Evolutionary conservation across 441 rosid species (phyloP), one percentile per base, ranked within the genome.

Genomic region (Croton laevigatus): DNA sequence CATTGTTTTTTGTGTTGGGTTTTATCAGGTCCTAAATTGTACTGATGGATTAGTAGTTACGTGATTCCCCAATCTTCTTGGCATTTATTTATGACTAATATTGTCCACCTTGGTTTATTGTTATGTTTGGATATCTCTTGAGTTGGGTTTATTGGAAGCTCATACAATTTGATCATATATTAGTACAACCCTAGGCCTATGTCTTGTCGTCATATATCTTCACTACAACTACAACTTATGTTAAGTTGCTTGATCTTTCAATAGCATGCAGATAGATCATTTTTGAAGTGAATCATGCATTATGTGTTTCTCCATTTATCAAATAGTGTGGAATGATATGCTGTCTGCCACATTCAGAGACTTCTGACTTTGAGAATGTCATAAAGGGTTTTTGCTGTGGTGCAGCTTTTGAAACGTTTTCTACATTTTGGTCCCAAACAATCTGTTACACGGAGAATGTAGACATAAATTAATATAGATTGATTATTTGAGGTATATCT

Each of bases 321-420:
- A 17, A 69, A 38, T 61, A 11, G 49, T 16, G 44, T 54, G 27
- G 36, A 63, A 42, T 44, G 32, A 61, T 62, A 55, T 37, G 22
- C 17, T 34, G 19, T 68, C 61, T 9, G 14, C 37, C 22, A 37
- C 51, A 14, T 23, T 27, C 51, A 13, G 9, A 22, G 53, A 58
- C 44, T 22, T 68, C 62, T 68, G 53, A 68, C 55, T 44, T 55
- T 49, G 19, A 51, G 58, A 52, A 40, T 12, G 52, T 5, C 23
- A 17, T 16, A 16, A 8, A 32, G n/a, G 45, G 48, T 12, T 66
- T 66, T 34, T 4, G n/a, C 27, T 66, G 37, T 8, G n/a, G 17
- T 34, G 5, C 44, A n/a, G 27, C 6, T 34, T 52, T 53, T n/a
- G 8, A 49, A 52, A 14, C 14, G 40, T 32, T 68, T 53, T 53